Evolutionary conservation across 371 early-diverging fungal species (phyloP), one percentile per base, ranked within the genome.

Genomic region (Smittium mucronatum): DNA sequence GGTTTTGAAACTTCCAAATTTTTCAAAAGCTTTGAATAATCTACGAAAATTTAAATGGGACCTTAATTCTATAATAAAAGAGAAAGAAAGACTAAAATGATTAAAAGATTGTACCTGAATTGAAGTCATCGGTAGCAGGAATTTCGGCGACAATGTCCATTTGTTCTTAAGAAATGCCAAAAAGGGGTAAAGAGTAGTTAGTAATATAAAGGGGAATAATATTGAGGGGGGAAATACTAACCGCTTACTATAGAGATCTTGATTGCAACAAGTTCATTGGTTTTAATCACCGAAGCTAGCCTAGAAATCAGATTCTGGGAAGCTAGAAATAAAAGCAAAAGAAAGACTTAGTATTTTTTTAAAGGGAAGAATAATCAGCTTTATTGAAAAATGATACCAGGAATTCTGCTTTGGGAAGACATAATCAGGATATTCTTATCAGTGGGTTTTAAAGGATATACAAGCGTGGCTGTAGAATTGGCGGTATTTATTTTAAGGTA

Each of bases 181-280:
- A n/a, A n/a, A 32, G 34, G 34, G 15, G 8, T 21, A n/a, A 32
- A 33, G n/a, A 65, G 34, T 36, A n/a, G 8, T 32, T 65, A 33
- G n/a, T 32, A 15, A 61, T 30, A 61, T 5, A 30, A 61, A 16
- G 32, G 16, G 28, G 32, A 61, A 61, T 16, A 32, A 30, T 5
- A n/a, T 11, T 61, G n/a, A 30, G 28, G 30, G 32, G 32, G 28
- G 30, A 30, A n/a, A n/a, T 61, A n/a, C n/a, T n/a, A 32, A 65
- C 65, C 65, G 11, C 34, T 11, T 33, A 31, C 5, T 21, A 65
- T 65, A 32, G 65, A 65, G 17, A 65, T 65, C n/a, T 65, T 65
- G 29, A 65, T 31, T 5, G 65, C 65, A 47, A 21, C 47, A 5
- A 47, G 21, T 47, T 47, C 47, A 21, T 5, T 47, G 47, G 47